A percentile compares a stretch with the other conserved stretches of the same genome.
Conservation (phyloP, 495 filamentous ascomycete species). For the Tirmania nivea region DNA sequence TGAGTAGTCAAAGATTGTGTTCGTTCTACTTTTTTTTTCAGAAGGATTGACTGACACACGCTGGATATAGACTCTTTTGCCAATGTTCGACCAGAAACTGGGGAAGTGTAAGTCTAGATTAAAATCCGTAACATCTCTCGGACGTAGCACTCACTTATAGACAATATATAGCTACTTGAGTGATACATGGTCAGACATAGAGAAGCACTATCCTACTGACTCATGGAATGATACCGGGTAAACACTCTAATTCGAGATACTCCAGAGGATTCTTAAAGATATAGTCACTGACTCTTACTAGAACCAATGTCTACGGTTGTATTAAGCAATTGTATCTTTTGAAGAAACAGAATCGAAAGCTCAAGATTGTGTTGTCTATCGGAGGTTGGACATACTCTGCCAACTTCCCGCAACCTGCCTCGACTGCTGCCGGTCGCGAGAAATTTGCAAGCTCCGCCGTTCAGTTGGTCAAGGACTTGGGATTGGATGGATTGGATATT, state of each 20-base stretch:
- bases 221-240: conserved; percentile 40
- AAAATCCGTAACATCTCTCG: neutral
- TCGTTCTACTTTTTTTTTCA: neutral
- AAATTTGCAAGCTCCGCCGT: conserved; percentile 48
- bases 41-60: neutral
- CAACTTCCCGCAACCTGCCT: conserved; percentile 61
- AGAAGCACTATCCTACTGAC: conserved; percentile 76
- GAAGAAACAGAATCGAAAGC: conserved; percentile 67
- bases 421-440: conserved; percentile 36
- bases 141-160: neutral
- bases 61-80: conserved; percentile 46
- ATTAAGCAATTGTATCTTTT: conserved; percentile 83
- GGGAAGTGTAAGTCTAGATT: conserved; percentile 42
- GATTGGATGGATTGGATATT: conserved; percentile 40
- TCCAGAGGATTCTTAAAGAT: too few species aligned
- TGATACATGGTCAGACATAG: conserved; percentile 16
- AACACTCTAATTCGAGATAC: neutral
- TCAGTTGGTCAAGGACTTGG: conserved; percentile 41
- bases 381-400: conserved; percentile 90
- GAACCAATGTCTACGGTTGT: conserved; percentile 72
- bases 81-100: conserved; percentile 49
- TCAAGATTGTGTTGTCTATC: conserved; percentile 82
- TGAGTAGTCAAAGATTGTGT: conserved; percentile 2
- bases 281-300: too few species aligned
- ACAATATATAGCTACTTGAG: conserved; percentile 12